Base-by-base conservation (phyloP, 192 early-diverging fungal species). In the Coemansia sp. region DNA sequence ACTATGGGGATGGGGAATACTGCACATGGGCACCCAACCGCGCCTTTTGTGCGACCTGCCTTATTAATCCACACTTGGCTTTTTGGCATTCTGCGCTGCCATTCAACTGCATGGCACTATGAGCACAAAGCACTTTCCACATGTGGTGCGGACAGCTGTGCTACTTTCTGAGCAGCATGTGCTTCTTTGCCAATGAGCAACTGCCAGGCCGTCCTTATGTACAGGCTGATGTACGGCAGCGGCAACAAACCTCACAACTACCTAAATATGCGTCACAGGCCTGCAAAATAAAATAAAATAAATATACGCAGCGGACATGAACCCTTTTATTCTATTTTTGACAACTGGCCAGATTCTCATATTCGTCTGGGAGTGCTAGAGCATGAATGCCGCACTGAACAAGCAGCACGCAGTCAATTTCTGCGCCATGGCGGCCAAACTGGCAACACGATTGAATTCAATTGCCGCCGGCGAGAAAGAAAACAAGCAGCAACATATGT, bases 1-100 rank as follows among this genome's bases (percentile, higher is more conserved):
- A 55, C 53, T 55, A 55, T 55, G 53, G 53, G 53, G 15, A 35
- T 15, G 41, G 41, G 41, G 12, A 50, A 50, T 21, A 50, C 49
- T 50, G 49, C 49, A 50, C 49, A 50, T 50, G 49, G 6, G 5
- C 41, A n/a, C 41, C 41, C 41, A 43, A 43, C 29, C 29, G 29
- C 29, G 29, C 29, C 29, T 32, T 32, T 32, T 32, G 29, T 45
- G 43, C 9, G n/a, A 45, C 43, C 5, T n/a, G n/a, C 43, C 43
- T n/a, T 45, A 45, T n/a, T n/a, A 45, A 45, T 45, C n/a, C 43
- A n/a, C 14, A 12, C 29, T 32, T 32, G 29, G 27, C 3, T 32
- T 32, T 32, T 32, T 32, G 29, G 29, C 29, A 32, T 32, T 32
- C 5, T 32, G 6, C 7, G 29, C 7, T 32, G 4, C 29, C 29